Evolutionary conservation across 2,329 filamentous ascomycete genomes (phyloP), one percentile per base, ranked within the genome.

Genomic region (Blastomyces parvus): DNA sequence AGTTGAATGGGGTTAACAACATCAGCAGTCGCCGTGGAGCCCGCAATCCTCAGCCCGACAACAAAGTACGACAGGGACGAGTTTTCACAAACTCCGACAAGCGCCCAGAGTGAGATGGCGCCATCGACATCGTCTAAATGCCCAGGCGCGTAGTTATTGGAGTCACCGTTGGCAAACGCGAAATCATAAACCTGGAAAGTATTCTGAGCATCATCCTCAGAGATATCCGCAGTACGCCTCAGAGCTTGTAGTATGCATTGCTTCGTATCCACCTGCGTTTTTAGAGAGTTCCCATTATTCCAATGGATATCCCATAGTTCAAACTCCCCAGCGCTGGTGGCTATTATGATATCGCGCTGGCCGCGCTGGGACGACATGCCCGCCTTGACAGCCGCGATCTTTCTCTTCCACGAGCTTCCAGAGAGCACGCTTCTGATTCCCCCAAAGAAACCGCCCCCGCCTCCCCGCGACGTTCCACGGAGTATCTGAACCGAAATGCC

Each of bases 301-400:
- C 93, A 90, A 70, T 93, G 91, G 53, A 97, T 82, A 71, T 88
- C 89, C 94, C 94, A 99, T 8, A 88, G 83, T 69, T 95, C 88
- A 33, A 99, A 78, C 64, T 87, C 84, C 36, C 89, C 93, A 69
- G 88, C 88, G 62, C 86, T 83, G 1, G 91, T 94, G 17, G 88
- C 86, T 46, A 92, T 86, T 57, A 96, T 84, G 42, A 96, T 82
- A 68, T 92, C 90, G 72, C 92, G 87, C 75, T 97, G 91, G 30
- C 91, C 92, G 66, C 91, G 86, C 64, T 86, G 85, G 46, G 83
- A 81, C 11, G 88, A 86, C 61, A 84, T 82, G 53, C 90, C 89
- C 33, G 91, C 86, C 68, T 87, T 86, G 46, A 96, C 87, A 38
- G 92, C 90, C 55, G 87, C 88, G 67, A 97, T 84, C 63, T 94